Conservation (phyloP, 352 stramenopile genomes). For the Stramenopiles sp. region DNA sequence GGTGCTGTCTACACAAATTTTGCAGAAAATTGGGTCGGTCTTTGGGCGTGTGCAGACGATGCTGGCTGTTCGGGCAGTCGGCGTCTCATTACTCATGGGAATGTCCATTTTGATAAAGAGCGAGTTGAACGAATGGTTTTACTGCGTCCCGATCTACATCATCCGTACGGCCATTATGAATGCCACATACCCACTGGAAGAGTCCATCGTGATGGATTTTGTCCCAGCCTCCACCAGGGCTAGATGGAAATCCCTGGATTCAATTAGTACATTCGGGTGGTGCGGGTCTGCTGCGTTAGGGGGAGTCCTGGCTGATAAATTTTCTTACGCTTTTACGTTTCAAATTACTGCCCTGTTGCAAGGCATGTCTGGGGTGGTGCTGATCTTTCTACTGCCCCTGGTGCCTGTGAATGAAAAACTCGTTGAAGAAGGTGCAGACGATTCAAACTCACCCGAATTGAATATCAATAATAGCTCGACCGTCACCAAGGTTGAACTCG, state of each 20-base stretch:
- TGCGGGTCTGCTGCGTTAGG: slow-evolving; percentile 33
- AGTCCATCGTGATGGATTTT: slow-evolving; percentile 40
- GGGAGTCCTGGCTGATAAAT: slow-evolving; percentile 30
- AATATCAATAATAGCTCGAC: too few relatives aligned
- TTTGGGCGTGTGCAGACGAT: slow-evolving; percentile 21
- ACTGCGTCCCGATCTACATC: slow-evolving; percentile 29
- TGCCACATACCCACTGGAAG: slow-evolving; percentile 23
- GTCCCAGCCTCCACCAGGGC: slow-evolving; percentile 32
- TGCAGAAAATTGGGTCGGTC: slow-evolving; percentile 27
- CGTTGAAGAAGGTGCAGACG: too few relatives aligned
- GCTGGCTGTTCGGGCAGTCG: slow-evolving; percentile 22
- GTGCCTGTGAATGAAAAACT: slow-evolving; percentile 23
- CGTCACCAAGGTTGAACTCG: too few relatives aligned
- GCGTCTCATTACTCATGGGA: slow-evolving; percentile 25
- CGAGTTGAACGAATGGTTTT: slow-evolving; percentile 26
- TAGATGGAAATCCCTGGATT: slow-evolving; percentile 38
- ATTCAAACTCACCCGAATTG: too few relatives aligned
- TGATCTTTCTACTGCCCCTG: slow-evolving; percentile 25
- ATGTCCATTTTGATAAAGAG: slow-evolving; percentile 25
- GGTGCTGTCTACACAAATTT: slow-evolving; percentile 21
- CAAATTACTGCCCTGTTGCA: slow-evolving; percentile 33
- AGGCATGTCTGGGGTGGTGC: slow-evolving; percentile 19
- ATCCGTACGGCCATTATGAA: slow-evolving; percentile 32
- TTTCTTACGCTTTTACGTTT: slow-evolving; percentile 33
- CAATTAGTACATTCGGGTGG: slow-evolving; percentile 35